phyloP scores from a whole-genome alignment of 768 basidiomycete genomes.

The Naganishia onofrii region DNA sequence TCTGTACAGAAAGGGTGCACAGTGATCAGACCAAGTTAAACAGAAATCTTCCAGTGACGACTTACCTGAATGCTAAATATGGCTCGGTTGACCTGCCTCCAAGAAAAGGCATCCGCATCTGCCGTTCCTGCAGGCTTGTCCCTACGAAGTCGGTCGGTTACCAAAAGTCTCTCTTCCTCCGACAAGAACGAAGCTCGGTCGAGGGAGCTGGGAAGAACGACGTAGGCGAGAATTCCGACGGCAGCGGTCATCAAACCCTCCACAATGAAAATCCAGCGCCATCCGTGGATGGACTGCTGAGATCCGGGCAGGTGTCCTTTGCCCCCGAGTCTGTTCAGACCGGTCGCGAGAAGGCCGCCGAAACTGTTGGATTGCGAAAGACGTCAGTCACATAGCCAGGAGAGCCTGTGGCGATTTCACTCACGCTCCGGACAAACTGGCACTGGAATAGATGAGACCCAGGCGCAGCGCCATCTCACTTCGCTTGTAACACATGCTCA shows the following conservation, averaged over 20 bases:
- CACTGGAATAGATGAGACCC: slow-evolving; percentile 38
- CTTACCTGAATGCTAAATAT: slow-evolving; percentile 31
- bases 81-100: slow-evolving; percentile 34
- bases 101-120: slow-evolving; percentile 34
- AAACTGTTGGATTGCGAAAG: slow-evolving; percentile 30
- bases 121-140: slow-evolving; percentile 27
- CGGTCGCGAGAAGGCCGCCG: slow-evolving; percentile 31
- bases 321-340: slow-evolving; percentile 15
- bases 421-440: slow-evolving; percentile 27
- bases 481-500: slow-evolving; percentile 39
- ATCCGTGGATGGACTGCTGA: slow-evolving; percentile 27
- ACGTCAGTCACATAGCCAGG: background rate
- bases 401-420: background rate
- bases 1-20: slow-evolving; percentile 27
- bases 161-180: slow-evolving; percentile 35
- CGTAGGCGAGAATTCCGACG: slow-evolving; percentile 34
- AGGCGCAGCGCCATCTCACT: slow-evolving; percentile 40
- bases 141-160: slow-evolving; percentile 27
- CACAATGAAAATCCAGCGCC: slow-evolving; percentile 44
- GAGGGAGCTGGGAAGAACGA: slow-evolving; percentile 37
- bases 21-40: background rate
- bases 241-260: slow-evolving; percentile 39
- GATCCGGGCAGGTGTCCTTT: slow-evolving; percentile 39
- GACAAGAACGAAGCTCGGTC: slow-evolving; percentile 39
- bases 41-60: background rate